Percentiles rank a stretch among this genome's conserved stretches.
Conservation (phyloP, 2,329 filamentous ascomycete species). For the Tolypocladium capitatum region DNA sequence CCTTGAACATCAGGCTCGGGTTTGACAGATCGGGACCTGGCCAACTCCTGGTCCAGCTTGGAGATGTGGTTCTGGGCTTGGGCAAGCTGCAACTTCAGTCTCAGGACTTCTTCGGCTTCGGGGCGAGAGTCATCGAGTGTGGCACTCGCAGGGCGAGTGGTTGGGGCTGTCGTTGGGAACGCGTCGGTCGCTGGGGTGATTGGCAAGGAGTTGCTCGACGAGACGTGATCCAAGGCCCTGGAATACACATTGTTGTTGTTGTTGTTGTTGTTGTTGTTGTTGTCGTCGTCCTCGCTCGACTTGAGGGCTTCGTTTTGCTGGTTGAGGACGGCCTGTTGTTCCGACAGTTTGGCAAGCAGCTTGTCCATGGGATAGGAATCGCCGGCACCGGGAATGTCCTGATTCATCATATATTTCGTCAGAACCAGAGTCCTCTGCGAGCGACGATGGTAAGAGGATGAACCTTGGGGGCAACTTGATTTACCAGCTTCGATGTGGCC, state of each 20-base stretch:
- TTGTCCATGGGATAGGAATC: conserved; percentile 52
- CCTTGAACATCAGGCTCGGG: conserved; percentile 26
- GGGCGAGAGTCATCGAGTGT: conserved; percentile 27
- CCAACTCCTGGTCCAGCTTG: conserved; percentile 58
- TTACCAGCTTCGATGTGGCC: conserved; percentile 40
- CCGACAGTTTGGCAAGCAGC: conserved; percentile 58
- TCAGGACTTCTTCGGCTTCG: conserved; percentile 46
- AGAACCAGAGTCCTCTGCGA: background rate
- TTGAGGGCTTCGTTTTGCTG: conserved; percentile 45
- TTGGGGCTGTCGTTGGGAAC: conserved; percentile 32
- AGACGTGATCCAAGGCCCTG: conserved; percentile 29
- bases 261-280: conserved; percentile 1
- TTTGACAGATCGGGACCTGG: conserved; percentile 47
- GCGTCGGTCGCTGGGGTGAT: conserved; percentile 48
- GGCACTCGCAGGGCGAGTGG: conserved; percentile 39
- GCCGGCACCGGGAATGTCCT: conserved; percentile 22
- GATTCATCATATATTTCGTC: conserved; percentile 22
- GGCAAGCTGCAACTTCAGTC: conserved; percentile 58
- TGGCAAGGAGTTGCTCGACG: conserved; percentile 45
- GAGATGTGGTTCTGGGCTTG: conserved; percentile 57
- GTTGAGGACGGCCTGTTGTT: conserved; percentile 49
- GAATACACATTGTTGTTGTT: conserved; percentile 13
- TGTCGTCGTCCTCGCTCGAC: conserved; percentile 21
- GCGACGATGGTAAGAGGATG: background rate
- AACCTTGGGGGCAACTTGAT: conserved; percentile 42